Conservation (phyloP, 2,329 filamentous ascomycete genomes). For the Blastomyces parvus region DNA sequence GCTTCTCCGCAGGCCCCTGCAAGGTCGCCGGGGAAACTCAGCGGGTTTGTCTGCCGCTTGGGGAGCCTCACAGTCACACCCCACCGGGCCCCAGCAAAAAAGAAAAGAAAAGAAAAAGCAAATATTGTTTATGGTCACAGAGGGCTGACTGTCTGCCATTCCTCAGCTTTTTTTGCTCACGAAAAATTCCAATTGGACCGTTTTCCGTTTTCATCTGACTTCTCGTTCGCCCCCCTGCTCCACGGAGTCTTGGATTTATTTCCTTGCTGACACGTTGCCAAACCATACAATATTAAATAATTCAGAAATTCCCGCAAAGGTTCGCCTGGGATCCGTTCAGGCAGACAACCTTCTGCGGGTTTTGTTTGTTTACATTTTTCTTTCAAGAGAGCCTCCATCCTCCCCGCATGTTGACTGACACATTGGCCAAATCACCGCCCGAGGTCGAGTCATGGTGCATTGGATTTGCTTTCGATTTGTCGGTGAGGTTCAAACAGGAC, state of each 20-base stretch:
- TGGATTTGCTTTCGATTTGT: neutral
- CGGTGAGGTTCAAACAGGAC: neutral
- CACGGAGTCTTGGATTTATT: neutral
- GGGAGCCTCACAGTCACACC: neutral
- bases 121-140: neutral
- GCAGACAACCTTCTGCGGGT: neutral
- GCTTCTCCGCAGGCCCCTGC: neutral
- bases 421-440: neutral
- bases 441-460: neutral
- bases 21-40: constrained; percentile 4
- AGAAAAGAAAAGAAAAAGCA: neutral
- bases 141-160: neutral
- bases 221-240: neutral
- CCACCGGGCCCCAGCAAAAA: too few species aligned
- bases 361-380: constrained; percentile 3
- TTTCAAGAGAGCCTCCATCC: neutral
- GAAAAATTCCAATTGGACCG: neutral
- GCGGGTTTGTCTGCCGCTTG: neutral
- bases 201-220: neutral
- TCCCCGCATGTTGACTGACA: neutral
- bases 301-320: neutral
- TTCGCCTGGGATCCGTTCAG: neutral
- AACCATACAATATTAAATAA: neutral
- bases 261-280: neutral
- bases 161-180: neutral